A percentile compares a stretch with the other conserved stretches of the same genome.
These are phyloP conservation scores for Scedosporium minutisporum DNA, from an alignment of 2,329 filamentous ascomycete genomes.

Conservation along the genomic window DNA sequence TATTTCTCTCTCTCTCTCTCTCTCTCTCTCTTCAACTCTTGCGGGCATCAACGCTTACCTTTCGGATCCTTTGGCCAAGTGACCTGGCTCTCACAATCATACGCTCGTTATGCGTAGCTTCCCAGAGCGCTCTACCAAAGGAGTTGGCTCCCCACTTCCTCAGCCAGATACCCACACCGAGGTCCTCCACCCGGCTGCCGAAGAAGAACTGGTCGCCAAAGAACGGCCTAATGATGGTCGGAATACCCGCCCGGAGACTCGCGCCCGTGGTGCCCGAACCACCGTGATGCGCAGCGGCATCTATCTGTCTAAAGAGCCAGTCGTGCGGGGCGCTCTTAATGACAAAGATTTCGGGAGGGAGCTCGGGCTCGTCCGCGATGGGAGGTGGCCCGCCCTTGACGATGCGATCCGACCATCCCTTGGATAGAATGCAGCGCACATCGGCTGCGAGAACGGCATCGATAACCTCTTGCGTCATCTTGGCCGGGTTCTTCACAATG, in stretches of 20 bases:
- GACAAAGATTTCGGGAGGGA: conserved; percentile 71
- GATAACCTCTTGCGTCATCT: conserved; percentile 85
- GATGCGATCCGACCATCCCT: conserved; percentile 86
- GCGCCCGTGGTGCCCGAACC: conserved; percentile 93
- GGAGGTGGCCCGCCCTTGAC: conserved; percentile 25
- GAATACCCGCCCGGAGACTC: conserved; percentile 79
- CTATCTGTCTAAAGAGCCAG: conserved; percentile 90
- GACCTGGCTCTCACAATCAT: conserved; percentile 82
- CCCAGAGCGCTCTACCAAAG: conserved; percentile 82
- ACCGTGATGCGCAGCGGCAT: conserved; percentile 89
- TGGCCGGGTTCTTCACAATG: conserved; percentile 79
- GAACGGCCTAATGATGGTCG: conserved; percentile 92
- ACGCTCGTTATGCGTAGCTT: conserved; percentile 77
- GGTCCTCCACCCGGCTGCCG: conserved; percentile 76
- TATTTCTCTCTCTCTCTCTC: background rate
- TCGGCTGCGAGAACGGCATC: conserved; percentile 86
- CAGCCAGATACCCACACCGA: conserved; percentile 84
- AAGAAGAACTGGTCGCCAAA: conserved; percentile 99
- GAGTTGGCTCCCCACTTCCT: conserved; percentile 81
- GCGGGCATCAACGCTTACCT: conserved; percentile 44
- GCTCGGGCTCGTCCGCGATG: conserved; percentile 53
- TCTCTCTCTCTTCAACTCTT: background rate
- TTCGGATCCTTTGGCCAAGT: conserved; percentile 78
- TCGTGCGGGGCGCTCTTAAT: conserved; percentile 92
- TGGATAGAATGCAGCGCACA: conserved; percentile 87